phyloP scores from a whole-genome alignment of 441 rosid genomes.

The Adansonia gregorii region DNA sequence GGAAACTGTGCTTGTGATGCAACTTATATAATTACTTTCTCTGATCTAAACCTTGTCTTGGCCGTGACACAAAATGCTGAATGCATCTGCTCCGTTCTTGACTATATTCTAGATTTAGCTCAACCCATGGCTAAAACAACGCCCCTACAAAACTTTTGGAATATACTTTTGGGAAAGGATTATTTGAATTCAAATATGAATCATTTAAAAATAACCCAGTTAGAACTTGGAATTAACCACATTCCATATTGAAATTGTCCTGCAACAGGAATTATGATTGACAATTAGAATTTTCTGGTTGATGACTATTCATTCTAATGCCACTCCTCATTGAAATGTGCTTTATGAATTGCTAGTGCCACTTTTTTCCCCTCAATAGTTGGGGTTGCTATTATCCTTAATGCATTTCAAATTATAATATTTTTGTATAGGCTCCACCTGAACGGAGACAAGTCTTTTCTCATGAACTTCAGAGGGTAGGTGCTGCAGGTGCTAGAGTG shows the following conservation, averaged over 20 bases:
- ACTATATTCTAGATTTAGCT: not conserved
- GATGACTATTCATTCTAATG: not conserved
- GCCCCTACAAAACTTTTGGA: not conserved
- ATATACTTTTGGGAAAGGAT: not conserved
- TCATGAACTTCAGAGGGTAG: conserved; percentile 56
- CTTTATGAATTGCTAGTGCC: not conserved
- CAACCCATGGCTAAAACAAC: not conserved
- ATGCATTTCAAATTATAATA: conserved; percentile 16
- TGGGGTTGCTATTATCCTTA: not conserved
- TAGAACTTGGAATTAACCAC: not conserved
- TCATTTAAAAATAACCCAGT: not conserved
- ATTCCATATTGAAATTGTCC: not conserved
- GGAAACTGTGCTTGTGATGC: not conserved
- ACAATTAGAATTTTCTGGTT: not conserved
- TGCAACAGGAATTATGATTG: not conserved
- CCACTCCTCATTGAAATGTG: not conserved
- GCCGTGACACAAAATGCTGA: not conserved
- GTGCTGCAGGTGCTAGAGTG: conserved; percentile 55
- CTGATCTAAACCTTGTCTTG: not conserved
- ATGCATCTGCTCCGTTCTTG: not conserved
- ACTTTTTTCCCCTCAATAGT: not conserved
- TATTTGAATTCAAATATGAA: not conserved
- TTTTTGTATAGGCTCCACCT: conserved; percentile 58
- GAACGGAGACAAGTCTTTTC: conserved; percentile 57
- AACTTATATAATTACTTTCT: not conserved